Evolutionary conservation across 169 alveolate species (phyloP).

Genomic region (Cardiosporidium cionae): DNA sequence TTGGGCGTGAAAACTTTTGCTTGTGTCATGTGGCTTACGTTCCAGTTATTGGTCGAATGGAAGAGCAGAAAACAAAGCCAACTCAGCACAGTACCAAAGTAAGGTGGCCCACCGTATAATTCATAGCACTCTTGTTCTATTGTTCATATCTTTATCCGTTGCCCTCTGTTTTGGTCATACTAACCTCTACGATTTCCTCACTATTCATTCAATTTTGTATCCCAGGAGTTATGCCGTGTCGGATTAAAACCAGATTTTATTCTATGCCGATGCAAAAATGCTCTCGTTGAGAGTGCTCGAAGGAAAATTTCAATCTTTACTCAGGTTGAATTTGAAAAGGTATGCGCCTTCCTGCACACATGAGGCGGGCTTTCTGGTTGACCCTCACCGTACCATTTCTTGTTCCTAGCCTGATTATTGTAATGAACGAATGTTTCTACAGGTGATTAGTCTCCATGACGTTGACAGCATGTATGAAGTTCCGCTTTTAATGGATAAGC

Average conservation of each 20-base stretch:
- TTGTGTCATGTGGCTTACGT: constrained; percentile 35
- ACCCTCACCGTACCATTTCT: neutral
- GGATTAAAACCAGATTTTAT: constrained; percentile 39
- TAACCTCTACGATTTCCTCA: neutral
- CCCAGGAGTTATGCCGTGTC: constrained; percentile 36
- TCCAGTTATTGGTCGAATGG: constrained; percentile 33
- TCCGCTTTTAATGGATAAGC: constrained; percentile 65
- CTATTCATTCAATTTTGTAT: too few relatives aligned
- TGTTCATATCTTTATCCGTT: neutral
- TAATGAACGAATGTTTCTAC: neutral
- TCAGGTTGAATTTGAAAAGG: constrained; percentile 64
- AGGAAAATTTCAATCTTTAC: constrained; percentile 67
- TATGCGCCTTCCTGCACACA: constrained; percentile 27
- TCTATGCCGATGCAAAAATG: constrained; percentile 68
- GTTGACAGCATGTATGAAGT: constrained; percentile 28
- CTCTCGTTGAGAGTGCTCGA: constrained; percentile 52
- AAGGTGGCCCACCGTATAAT: constrained; percentile 43
- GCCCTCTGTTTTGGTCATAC: neutral
- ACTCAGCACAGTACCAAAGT: constrained; percentile 87
- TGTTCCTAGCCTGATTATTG: neutral
- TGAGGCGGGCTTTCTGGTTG: neutral
- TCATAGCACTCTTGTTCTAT: constrained; percentile 21
- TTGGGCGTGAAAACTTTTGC: constrained; percentile 75
- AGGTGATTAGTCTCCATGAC: constrained; percentile 31
- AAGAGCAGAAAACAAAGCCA: constrained; percentile 89